Evolutionary conservation across 768 basidiomycete genomes (phyloP).

Genomic region (Rhizopogon sp.): DNA sequence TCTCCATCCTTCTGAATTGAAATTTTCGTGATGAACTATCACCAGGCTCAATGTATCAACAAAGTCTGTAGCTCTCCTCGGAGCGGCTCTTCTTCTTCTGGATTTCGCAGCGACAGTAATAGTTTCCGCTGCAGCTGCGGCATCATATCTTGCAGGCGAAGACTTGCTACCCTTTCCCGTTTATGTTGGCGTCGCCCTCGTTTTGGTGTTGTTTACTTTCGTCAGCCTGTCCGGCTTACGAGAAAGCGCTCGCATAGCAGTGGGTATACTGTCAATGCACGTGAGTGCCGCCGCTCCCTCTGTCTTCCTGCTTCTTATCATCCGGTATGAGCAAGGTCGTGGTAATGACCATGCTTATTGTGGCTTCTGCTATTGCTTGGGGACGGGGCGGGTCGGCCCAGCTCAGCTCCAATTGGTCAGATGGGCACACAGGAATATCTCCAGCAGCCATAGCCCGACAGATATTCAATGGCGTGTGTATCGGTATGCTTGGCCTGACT

Average conservation of each 20-base stretch:
- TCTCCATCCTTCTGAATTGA: neutral
- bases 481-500: constrained; percentile 69
- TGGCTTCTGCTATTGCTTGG: constrained; percentile 50
- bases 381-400: constrained; percentile 40
- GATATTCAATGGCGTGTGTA: constrained; percentile 61
- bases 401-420: constrained; percentile 52
- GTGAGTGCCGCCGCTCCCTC: constrained; percentile 29
- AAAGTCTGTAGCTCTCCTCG: constrained; percentile 58
- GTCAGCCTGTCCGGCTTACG: constrained; percentile 55
- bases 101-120: constrained; percentile 68
- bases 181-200: constrained; percentile 46
- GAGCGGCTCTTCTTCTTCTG: constrained; percentile 61
- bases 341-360: constrained; percentile 51
- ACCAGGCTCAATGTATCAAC: constrained; percentile 56
- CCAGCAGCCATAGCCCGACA: constrained; percentile 33
- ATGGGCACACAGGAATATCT: constrained; percentile 26
- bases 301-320: neutral
- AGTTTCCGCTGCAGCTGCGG: constrained; percentile 70
- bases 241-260: constrained; percentile 59
- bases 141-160: constrained; percentile 63
- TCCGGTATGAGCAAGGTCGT: constrained; percentile 31
- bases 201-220: constrained; percentile 48
- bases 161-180: constrained; percentile 51
- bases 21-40: neutral
- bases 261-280: constrained; percentile 54